phyloP scores from a whole-genome alignment of 352 stramenopile species.

The Thraustochytrium sp. region DNA sequence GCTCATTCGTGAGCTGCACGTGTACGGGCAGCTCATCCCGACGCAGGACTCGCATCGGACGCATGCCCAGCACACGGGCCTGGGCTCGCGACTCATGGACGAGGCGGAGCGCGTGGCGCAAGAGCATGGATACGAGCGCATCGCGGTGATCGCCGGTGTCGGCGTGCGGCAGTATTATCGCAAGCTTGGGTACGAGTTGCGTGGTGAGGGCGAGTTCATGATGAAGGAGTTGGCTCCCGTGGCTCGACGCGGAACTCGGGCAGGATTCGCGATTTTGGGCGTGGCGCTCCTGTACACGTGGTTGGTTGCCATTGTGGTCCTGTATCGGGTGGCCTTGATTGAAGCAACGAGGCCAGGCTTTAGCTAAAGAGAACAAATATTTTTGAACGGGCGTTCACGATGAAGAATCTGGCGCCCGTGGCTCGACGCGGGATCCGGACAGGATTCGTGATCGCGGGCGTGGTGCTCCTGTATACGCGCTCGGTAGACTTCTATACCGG shows the following conservation, averaged over 20 bases:
- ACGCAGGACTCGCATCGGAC: neutral
- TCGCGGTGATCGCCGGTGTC: conserved; percentile 93
- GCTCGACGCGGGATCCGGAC: neutral
- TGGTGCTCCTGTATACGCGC: too few relatives aligned
- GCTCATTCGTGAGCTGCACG: conserved; percentile 82
- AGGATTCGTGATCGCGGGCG: neutral
- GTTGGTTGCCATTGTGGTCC: too few relatives aligned
- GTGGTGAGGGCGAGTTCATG: conserved; percentile 60
- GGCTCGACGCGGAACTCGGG: neutral
- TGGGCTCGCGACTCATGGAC: conserved; percentile 92
- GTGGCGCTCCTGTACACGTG: too few relatives aligned
- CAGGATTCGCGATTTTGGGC: neutral
- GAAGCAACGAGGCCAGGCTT: too few relatives aligned
- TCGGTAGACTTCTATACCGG: too few relatives aligned
- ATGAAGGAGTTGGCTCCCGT: neutral
- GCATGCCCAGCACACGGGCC: conserved; percentile 58
- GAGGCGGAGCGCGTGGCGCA: conserved; percentile 89
- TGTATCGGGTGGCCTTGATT: too few relatives aligned
- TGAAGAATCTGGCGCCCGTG: neutral
- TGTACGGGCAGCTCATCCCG: conserved; percentile 72
- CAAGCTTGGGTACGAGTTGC: conserved; percentile 91
- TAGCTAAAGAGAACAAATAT: too few relatives aligned
- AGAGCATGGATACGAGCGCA: conserved; percentile 86
- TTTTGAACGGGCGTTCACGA: neutral
- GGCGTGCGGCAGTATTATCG: conserved; percentile 93